Percentiles rank a stretch among this genome's conserved stretches.
These are phyloP conservation scores for Neophaeococcomyces mojaviensis DNA, from an alignment of 2,329 filamentous ascomycete genomes.

Conservation along the genomic window DNA sequence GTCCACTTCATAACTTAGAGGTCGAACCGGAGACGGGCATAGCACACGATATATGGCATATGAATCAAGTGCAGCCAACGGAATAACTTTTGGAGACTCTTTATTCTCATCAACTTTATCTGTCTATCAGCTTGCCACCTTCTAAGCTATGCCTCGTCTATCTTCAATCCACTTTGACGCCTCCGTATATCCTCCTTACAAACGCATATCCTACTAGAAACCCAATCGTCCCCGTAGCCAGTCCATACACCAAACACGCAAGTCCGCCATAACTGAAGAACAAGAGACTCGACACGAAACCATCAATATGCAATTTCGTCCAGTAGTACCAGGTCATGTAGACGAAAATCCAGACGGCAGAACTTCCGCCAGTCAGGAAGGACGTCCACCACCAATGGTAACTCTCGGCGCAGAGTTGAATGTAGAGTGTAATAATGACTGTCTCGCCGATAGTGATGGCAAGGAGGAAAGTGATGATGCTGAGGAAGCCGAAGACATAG, in stretches of 20 bases:
- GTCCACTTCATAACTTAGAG: no score
- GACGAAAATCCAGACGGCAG: slow-evolving; percentile 70
- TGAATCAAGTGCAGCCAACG: no score
- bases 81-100: no score
- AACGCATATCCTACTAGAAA: slow-evolving; percentile 80
- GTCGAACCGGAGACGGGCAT: no score
- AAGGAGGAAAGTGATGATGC: slow-evolving; percentile 64
- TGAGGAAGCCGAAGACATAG: slow-evolving; percentile 82
- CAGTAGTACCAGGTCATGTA: slow-evolving; percentile 82
- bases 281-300: slow-evolving; percentile 68
- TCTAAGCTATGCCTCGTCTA: no score
- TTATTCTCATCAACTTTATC: no score
- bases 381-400: slow-evolving; percentile 92
- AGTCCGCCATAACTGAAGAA: slow-evolving; percentile 83
- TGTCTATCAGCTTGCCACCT: no score
- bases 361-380: slow-evolving; percentile 70
- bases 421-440: slow-evolving; percentile 74
- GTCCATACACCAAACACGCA: slow-evolving; percentile 71
- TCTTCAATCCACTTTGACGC: slow-evolving; percentile 22
- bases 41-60: no score
- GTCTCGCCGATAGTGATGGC: slow-evolving; percentile 74
- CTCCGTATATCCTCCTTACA: slow-evolving; percentile 63
- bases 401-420: slow-evolving; percentile 76
- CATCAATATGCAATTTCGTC: slow-evolving; percentile 70
- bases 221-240: slow-evolving; percentile 75